These are phyloP conservation scores for Lentinula novae-zelandiae DNA, from an alignment of 1,284 basidiomycete genomes.

Conservation along the genomic window DNA sequence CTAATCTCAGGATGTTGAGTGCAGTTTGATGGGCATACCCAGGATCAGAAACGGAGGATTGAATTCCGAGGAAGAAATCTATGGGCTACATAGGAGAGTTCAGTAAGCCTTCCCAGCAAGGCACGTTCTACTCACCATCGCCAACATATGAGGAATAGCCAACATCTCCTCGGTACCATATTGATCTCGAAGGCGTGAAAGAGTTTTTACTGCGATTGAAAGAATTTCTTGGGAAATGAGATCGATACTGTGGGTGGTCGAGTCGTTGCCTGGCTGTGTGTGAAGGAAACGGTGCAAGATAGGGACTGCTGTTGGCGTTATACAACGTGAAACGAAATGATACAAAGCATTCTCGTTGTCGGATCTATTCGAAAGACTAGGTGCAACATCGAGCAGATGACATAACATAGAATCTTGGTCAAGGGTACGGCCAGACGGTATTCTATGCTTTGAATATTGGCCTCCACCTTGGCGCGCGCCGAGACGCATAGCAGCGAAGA, in stretches of 20 bases:
- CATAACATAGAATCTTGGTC: slow-evolving; percentile 48
- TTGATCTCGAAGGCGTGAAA: slow-evolving; percentile 24
- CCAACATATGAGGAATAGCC: slow-evolving; percentile 28
- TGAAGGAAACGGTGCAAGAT: slow-evolving; percentile 32
- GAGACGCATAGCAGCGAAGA: slow-evolving; percentile 33
- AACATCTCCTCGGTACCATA: slow-evolving; percentile 24
- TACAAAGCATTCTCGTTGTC: slow-evolving; percentile 26
- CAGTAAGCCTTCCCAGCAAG: neutral
- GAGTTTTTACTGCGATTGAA: slow-evolving; percentile 12
- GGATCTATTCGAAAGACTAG: slow-evolving; percentile 15
- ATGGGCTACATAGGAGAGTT: slow-evolving; percentile 24
- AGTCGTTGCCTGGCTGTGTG: neutral
- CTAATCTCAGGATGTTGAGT: slow-evolving; percentile 2
- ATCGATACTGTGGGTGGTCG: neutral
- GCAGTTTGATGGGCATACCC: neutral
- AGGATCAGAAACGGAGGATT: neutral
- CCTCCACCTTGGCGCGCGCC: slow-evolving; percentile 20
- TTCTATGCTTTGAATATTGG: neutral
- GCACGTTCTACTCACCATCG: slow-evolving; percentile 34
- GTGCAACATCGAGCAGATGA: slow-evolving; percentile 34
- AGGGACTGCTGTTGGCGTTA: slow-evolving; percentile 29
- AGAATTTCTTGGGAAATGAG: slow-evolving; percentile 16
- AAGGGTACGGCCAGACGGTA: slow-evolving; percentile 30
- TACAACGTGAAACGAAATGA: slow-evolving; percentile 39
- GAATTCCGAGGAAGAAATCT: slow-evolving; percentile 17